Evolutionary conservation across 805 yeast species (phyloP).

Genomic region (Suhomyces prunicola): DNA sequence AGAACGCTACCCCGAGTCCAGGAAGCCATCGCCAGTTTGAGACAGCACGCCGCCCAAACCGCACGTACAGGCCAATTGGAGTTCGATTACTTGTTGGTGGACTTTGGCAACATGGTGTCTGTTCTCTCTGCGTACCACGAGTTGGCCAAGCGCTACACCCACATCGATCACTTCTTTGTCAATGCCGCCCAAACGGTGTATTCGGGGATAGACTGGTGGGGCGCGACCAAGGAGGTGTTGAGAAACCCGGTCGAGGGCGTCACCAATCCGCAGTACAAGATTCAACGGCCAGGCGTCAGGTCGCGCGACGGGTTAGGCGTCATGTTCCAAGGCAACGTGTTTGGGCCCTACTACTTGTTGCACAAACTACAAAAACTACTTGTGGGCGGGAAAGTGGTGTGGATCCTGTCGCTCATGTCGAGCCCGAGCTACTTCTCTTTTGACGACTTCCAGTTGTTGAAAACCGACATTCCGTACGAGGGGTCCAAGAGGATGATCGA

Average conservation of each 20-base stretch:
- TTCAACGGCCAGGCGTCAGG: conserved; percentile 74
- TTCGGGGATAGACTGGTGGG: conserved; percentile 82
- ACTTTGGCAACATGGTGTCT: conserved; percentile 86
- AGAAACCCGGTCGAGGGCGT: conserved; percentile 72
- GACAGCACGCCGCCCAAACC: conserved; percentile 33
- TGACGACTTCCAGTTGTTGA: conserved; percentile 69
- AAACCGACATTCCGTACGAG: conserved; percentile 72
- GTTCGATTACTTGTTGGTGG: conserved; percentile 86
- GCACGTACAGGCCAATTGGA: conserved; percentile 59
- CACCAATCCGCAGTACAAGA: conserved; percentile 84
- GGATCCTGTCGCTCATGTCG: conserved; percentile 87
- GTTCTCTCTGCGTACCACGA: conserved; percentile 73
- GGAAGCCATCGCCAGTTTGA: conserved; percentile 55
- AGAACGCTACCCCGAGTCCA: conserved; percentile 83
- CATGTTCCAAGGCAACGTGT: conserved; percentile 93
- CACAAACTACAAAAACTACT: conserved; percentile 60
- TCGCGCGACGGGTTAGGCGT: conserved; percentile 79
- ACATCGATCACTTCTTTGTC: conserved; percentile 74
- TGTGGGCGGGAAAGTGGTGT: conserved; percentile 68
- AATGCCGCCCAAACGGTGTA: conserved; percentile 91
- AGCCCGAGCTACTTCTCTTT: conserved; percentile 69
- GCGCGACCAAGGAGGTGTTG: conserved; percentile 66
- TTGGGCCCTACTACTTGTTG: conserved; percentile 87
- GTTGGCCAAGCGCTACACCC: conserved; percentile 56
- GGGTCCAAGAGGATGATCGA: conserved; percentile 89